These are phyloP conservation scores for Boletus rubescentipes DNA, from an alignment of 768 basidiomycete genomes.

Conservation along the genomic window DNA sequence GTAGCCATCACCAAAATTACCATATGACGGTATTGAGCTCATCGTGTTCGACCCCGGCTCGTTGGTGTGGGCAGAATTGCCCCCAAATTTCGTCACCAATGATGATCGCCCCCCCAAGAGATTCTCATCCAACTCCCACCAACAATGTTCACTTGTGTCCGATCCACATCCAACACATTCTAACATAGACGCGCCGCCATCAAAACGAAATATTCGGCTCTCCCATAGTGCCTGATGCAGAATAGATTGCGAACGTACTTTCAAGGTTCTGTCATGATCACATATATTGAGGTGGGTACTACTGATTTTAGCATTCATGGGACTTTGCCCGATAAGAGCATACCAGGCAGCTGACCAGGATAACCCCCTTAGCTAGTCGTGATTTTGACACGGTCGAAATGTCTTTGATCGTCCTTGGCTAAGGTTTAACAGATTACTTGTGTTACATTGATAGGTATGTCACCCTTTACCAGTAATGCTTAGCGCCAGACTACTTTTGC, in stretches of 20 bases:
- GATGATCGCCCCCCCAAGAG: not conserved
- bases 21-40: not conserved
- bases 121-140: conserved; percentile 3
- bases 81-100: not conserved
- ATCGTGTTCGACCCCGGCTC: not conserved
- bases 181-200: not conserved
- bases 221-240: conserved; percentile 16
- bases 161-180: not conserved
- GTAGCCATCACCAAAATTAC: not conserved
- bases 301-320: conserved; percentile 10
- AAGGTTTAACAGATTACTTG: conserved; percentile 16
- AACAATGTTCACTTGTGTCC: conserved; percentile 11
- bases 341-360: conserved; percentile 24
- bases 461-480: conserved; percentile 6
- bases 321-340: conserved; percentile 21
- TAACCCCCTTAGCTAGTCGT: conserved; percentile 20
- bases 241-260: conserved; percentile 10
- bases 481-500: not conserved
- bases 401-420: not conserved
- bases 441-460: not conserved
- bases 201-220: conserved; percentile 12
- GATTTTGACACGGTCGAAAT: conserved; percentile 8
- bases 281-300: conserved; percentile 10
- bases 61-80: not conserved
- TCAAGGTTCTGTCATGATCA: conserved; percentile 20